Evolutionary conservation across 208 protist genomes (phyloP), one percentile per base, ranked within the genome.

Genomic region (Acanthamoeba sp.): DNA sequence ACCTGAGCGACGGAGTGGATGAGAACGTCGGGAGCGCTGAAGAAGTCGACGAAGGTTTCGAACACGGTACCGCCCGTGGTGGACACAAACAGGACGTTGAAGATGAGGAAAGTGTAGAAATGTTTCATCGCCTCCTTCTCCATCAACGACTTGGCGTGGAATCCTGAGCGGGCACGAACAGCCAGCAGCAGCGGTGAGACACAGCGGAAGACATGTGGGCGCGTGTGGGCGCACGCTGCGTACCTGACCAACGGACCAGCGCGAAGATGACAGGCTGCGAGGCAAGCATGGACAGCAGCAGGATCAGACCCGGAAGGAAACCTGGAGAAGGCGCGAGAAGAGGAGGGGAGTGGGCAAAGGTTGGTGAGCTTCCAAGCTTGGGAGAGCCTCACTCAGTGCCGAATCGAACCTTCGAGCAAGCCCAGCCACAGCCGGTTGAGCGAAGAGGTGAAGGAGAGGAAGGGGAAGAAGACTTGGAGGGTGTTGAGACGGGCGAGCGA

Each of bases 81-180:
- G 36, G 73, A 82, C 40, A 82, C 73, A 22, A 82, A 42, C 18
- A 82, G 73, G 42, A 82, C 73, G 42, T 82, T 82, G 73, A 82
- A 82, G 24, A 50, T 50, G 42, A 82, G 73, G 73, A 82, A 55
- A 20, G 73, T 82, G 42, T 82, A 82, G 38, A 36, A 82, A 14
- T 82, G 73, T 20, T 82, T 82, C 73, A 82, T 82, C 10, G 73
- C 73, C 73, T 82, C 73, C 73, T 82, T 82, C 73, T 82, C 73
- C 40, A 82, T 29, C 12, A 82, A 32, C 5, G 73, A 82, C 40
- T 82, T 82, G 73, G 73, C 73, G 73, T 82, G 73, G 40, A 82
- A 82, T 34, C 69, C 69, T 78, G n/a, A n/a, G 16, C 2, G n/a
- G 36, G 10, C 32, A 40, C 2, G 34, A 9, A n/a, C 69, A n/a